Conservation (phyloP, 192 early-diverging fungal species). For the Coemansia erecta region DNA sequence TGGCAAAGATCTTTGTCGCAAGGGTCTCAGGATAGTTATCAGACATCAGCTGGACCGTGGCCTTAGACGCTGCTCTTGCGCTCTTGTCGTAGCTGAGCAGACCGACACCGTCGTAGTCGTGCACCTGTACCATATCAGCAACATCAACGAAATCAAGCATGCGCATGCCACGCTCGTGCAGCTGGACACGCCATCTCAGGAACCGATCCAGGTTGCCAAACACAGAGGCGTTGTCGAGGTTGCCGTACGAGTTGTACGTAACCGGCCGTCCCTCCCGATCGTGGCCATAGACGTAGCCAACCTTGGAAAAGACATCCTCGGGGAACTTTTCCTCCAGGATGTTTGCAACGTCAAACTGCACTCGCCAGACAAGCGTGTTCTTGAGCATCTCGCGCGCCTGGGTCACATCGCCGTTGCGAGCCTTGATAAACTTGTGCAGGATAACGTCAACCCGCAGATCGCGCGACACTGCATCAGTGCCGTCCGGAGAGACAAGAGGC, state of each 20-base stretch:
- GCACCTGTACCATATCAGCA: conserved; percentile 61
- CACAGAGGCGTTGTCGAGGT: conserved; percentile 53
- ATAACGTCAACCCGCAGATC: conserved; percentile 59
- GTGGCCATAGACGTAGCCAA: conserved; percentile 54
- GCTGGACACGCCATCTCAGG: conserved; percentile 62
- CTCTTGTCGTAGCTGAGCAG: conserved; percentile 53
- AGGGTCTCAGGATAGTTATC: conserved; percentile 68
- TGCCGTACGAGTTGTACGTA: conserved; percentile 61
- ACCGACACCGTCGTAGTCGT: conserved; percentile 59
- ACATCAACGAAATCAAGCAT: conserved; percentile 58
- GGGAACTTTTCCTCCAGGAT: conserved; percentile 56
- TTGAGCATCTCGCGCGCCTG: conserved; percentile 55
- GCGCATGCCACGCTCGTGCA: conserved; percentile 59
- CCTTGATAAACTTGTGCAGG: conserved; percentile 58
- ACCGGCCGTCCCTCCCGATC: conserved; percentile 58
- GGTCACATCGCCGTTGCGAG: conserved; percentile 47
- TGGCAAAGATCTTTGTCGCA: conserved; percentile 61
- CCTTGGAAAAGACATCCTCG: conserved; percentile 39
- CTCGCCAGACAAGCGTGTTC: conserved; percentile 57
- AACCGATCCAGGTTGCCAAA: conserved; percentile 59
- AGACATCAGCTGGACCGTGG: conserved; percentile 55
- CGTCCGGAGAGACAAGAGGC: conserved; percentile 23
- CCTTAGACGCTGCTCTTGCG: conserved; percentile 56
- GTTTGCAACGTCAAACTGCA: conserved; percentile 48
- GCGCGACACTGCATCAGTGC: not conserved